phyloP scores from a whole-genome alignment of 2,329 filamentous ascomycete species.

The Trichoderma cornu-damae region DNA sequence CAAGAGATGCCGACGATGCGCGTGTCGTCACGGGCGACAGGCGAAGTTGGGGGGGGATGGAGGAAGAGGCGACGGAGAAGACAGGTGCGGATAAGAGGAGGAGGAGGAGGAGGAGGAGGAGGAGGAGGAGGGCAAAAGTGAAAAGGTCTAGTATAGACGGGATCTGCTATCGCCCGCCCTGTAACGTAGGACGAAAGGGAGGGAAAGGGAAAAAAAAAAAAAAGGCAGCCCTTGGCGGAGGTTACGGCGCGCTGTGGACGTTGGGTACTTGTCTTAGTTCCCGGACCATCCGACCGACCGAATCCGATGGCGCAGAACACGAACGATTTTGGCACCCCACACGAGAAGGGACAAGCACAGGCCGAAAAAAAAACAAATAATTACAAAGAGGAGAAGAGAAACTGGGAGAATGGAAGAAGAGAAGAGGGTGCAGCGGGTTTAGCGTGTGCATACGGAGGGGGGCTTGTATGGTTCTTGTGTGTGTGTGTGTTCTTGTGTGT shows the following conservation, averaged over 20 bases:
- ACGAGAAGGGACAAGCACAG: neutral
- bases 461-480: too few species aligned
- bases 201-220: slow-evolving; percentile 1
- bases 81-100: neutral
- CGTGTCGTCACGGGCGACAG: slow-evolving; percentile 12
- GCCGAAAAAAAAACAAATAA: neutral
- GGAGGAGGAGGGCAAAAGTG: neutral
- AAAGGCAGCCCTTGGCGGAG: slow-evolving; percentile 13
- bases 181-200: slow-evolving; percentile 5
- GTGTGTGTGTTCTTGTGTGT: neutral
- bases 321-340: slow-evolving; percentile 6
- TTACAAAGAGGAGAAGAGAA: neutral
- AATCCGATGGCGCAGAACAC: slow-evolving; percentile 9
- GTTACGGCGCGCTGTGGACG: slow-evolving; percentile 16
- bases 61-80: neutral
- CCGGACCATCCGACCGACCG: slow-evolving; percentile 22
- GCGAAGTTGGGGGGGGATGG: neutral
- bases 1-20: slow-evolving; percentile 9
- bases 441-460: slow-evolving; percentile 9
- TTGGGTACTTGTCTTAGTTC: slow-evolving; percentile 20
- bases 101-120: neutral
- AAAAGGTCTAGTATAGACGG: slow-evolving; percentile 6
- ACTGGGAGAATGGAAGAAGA: neutral
- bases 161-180: neutral
- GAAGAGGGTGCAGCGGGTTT: slow-evolving; percentile 4